Base-by-base conservation (phyloP, 176 grass and related monocot species). In the Ensete ventricosum region DNA sequence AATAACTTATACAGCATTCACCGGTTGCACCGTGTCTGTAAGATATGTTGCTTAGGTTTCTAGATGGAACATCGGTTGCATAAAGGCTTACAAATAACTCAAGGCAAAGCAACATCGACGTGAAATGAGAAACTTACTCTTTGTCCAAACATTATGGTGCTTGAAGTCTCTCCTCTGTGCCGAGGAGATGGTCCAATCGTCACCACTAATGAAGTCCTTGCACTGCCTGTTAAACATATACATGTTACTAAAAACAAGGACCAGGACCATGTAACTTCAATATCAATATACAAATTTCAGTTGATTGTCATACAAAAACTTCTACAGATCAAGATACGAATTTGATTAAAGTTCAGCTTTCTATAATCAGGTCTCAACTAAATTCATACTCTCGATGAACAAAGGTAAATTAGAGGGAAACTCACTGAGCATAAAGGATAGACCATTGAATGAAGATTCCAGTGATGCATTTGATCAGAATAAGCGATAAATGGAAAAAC, bases 91-190 rank as follows among this genome's bases (percentile, higher is more conserved):
- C 17, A 26, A 55, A 19, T 26, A 57, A 55, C 27, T 59, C 8
- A 29, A 72, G 25, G 52, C 3, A 17, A 54, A 72, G 74, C 19
- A 76, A 77, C 67, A 14, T 55, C 50, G 48, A 86, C 66, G 20
- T 71, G 67, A 69, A 14, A 9, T 19, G 72, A 88, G 29, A 77
- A 79, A 17, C 73, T 73, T 95, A 99, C 96, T 78, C 96, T 95
- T 89, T 99, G 96, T 69, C 96, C 96, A 83, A 99, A 99, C 96
- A 99, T 99, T 87, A 99, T 99, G 76, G 96, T 99, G 87, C 96
- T 99, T 27, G 96, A 82, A 83, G 96, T 99, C 81, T 99, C 96
- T 72, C 96, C 96, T 54, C 96, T 84, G 81, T 99, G 96, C 26
- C 91, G 88, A 71, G 96, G 96, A 73, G 96, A 99, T 68, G 96